Base-by-base conservation (phyloP, 108 stramenopile genomes). In the Mayamaea pseudoterrestris region DNA sequence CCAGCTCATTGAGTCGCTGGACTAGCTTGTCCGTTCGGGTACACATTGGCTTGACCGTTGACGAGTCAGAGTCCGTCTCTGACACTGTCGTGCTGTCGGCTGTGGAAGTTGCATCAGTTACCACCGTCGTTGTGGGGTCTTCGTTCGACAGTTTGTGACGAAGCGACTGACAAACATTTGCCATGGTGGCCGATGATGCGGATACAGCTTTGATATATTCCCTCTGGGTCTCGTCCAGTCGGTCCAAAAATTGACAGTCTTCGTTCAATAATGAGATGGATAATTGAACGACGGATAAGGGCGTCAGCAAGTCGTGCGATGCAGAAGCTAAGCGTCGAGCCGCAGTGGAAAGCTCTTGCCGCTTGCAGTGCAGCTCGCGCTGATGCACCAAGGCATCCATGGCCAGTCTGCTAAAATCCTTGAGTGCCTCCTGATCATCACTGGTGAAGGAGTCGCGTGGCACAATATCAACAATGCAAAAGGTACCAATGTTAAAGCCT, bases 381-480 rank as follows among this genome's bases (percentile, higher is more conserved):
- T 76, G 59, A 13, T 57, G 30, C 17, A 80, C 76, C 67, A 88
- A 58, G 27, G 55, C 58, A n/a, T 80, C 68, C 27, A 80, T 61
- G 5, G 65, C 78, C 49, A 88, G 53, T 17, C 37, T 76, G 21
- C 69, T 48, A n/a, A 88, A 50, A 45, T 88, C 85, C 21, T 63
- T 47, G 23, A 88, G 50, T 43, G 67, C 78, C 43, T 79, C 77
- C 37, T 88, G 76, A 30, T 74, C 73, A 12, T 53, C 60, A 3
- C 69, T 39, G 29, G 45, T 63, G 16, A 86, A 48, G 24, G 79
- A 79, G 2, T 74, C 35, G 0, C 69, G 50, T 8, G 75, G 54
- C 48, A 78, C 74, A 47, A 48, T 61, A 60, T 86, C 86, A 50
- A 93, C 80, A 16, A 86, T 63, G 47, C 90, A 93, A 32, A 92